Evolutionary conservation across 345 rosid genomes (phyloP).

Genomic region (Gossypium mustelinum): DNA sequence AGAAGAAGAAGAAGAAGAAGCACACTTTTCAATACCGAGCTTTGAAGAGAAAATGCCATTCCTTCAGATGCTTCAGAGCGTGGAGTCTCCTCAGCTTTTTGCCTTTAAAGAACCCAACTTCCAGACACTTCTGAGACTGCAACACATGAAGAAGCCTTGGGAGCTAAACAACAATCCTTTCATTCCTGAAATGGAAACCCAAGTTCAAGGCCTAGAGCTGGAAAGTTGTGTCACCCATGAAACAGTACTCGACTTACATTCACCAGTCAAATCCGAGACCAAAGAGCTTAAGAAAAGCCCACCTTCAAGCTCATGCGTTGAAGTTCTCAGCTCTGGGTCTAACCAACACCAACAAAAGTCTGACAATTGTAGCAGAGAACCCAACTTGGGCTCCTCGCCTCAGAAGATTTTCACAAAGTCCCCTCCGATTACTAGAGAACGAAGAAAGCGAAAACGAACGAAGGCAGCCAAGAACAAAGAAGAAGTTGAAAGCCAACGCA

Average conservation of each 20-base stretch:
- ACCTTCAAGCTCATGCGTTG: constrained; percentile 28
- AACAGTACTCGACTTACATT: constrained; percentile 34
- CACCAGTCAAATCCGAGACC: constrained; percentile 56
- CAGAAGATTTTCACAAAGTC: constrained; percentile 19
- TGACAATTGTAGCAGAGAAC: constrained; percentile 10
- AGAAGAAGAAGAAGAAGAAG: constrained; percentile 36
- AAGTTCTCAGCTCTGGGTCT: constrained; percentile 33
- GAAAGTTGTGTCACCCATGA: constrained; percentile 64
- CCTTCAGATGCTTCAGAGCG: constrained; percentile 64
- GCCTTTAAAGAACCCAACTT: constrained; percentile 53
- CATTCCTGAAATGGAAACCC: constrained; percentile 31
- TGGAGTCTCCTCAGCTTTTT: constrained; percentile 41
- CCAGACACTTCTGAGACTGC: constrained; percentile 53
- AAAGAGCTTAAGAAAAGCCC: constrained; percentile 29
- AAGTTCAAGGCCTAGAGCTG: constrained; percentile 51
- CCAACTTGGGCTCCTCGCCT: constrained; percentile 23
- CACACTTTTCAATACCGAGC: constrained; percentile 12
- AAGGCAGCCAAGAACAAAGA: constrained; percentile 56
- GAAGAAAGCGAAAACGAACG: constrained; percentile 57
- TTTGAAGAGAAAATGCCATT: constrained; percentile 40
- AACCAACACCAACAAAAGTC: constrained; percentile 28
- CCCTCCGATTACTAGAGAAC: constrained; percentile 36
- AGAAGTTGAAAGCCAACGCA: constrained; percentile 76
- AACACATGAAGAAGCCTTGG: constrained; percentile 57
- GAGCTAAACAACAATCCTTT: constrained; percentile 16